Evolutionary conservation across 805 yeast species (phyloP).

Genomic region (Candida gorgasii): DNA sequence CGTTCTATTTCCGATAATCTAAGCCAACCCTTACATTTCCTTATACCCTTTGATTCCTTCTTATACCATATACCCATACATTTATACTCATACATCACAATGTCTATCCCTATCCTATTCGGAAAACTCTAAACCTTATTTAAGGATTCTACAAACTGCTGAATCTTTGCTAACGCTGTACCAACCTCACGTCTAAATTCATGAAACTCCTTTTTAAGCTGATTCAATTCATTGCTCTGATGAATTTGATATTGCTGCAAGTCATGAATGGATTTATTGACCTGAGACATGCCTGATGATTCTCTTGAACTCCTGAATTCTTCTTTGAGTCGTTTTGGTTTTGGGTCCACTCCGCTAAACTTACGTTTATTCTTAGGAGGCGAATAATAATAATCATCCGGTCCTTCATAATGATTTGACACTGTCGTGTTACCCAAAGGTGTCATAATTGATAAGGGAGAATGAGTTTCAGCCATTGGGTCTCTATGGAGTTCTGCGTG

Average conservation of each 20-base stretch:
- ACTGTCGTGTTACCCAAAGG: not conserved
- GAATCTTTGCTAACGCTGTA: slow-evolving; percentile 12
- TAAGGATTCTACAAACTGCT: slow-evolving; percentile 1
- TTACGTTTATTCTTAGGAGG: not conserved
- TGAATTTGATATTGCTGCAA: slow-evolving; percentile 5
- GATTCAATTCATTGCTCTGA: slow-evolving; percentile 13
- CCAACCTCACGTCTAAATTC: slow-evolving; percentile 15
- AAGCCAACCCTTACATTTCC: too few species aligned
- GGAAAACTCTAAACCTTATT: too few species aligned
- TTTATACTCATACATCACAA: too few species aligned
- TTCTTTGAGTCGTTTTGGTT: not conserved
- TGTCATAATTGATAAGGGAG: not conserved
- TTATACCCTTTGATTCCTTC: too few species aligned
- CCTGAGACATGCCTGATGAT: not conserved
- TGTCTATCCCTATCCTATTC: too few species aligned
- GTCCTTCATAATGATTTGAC: not conserved
- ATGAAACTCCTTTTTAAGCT: slow-evolving; percentile 14
- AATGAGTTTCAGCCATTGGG: not conserved
- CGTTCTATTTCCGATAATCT: too few species aligned
- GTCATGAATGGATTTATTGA: not conserved
- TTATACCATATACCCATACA: too few species aligned
- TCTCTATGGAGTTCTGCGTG: not conserved
- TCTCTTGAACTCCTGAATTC: not conserved
- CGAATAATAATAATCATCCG: not conserved
- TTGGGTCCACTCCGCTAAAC: not conserved